Conservation (phyloP, 148 eudicot genomes). For the Heliamphora exappendiculata region DNA sequence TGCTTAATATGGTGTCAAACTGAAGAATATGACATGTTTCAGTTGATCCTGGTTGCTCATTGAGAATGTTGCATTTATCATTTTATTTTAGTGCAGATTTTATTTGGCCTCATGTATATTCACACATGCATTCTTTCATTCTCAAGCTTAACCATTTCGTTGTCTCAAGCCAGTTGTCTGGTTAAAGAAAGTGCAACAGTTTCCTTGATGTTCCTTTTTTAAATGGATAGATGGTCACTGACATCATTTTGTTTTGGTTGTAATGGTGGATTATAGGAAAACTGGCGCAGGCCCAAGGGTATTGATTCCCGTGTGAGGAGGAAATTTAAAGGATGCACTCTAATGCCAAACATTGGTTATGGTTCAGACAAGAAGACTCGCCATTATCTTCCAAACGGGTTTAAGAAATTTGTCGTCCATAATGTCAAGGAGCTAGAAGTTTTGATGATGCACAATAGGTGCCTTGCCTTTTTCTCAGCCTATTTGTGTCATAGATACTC, state of each 20-base stretch:
- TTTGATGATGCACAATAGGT: constrained; percentile 18
- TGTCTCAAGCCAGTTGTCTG: neutral
- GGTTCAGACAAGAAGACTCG: constrained; percentile 29
- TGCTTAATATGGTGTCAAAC: neutral
- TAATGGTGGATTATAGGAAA: constrained; percentile 14
- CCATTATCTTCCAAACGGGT: constrained; percentile 24
- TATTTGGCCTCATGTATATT: neutral
- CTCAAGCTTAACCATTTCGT: neutral
- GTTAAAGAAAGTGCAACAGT: neutral
- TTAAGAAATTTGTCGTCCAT: constrained; percentile 26
- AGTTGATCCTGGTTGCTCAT: neutral
- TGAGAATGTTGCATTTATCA: neutral
- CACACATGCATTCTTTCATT: neutral
- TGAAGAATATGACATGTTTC: neutral
- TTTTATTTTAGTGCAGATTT: neutral
- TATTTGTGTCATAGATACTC: neutral
- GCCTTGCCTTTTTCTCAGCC: neutral
- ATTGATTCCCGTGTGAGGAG: constrained; percentile 32
- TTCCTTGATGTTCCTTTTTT: neutral
- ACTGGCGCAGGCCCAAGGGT: constrained; percentile 37
- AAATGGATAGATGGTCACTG: neutral
- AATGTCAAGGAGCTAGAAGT: constrained; percentile 17
- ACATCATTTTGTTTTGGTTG: neutral
- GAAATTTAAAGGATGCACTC: constrained; percentile 27
- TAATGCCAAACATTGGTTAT: constrained; percentile 31